Conservation (phyloP, 306 rosid species). For the Cucumis sativus region DNA sequence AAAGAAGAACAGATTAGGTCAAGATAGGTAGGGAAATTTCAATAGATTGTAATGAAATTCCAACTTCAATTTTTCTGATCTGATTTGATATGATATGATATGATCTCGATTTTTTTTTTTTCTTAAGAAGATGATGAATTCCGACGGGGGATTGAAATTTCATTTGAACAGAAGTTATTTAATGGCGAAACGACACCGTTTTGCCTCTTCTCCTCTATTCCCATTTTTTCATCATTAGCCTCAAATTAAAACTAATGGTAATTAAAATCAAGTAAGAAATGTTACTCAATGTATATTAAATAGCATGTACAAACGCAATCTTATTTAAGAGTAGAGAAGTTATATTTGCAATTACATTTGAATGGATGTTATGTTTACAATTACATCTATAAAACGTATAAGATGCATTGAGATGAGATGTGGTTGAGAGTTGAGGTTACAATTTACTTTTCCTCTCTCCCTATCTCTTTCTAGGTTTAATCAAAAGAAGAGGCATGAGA, state of each 20-base stretch:
- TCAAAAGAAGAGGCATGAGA: no score
- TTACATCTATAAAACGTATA: not conserved
- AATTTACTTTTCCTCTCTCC: no score
- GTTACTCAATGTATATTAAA: not conserved
- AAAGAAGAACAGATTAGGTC: conserved; percentile 46
- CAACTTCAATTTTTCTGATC: not conserved
- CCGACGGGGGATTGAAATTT: not conserved
- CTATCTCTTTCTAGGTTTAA: no score
- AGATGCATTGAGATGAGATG: no score
- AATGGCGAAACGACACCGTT: not conserved
- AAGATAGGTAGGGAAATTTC: conserved; percentile 4
- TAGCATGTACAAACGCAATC: not conserved
- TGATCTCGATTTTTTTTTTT: not conserved
- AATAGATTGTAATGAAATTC: not conserved
- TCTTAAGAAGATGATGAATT: not conserved
- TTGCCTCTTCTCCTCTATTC: not conserved
- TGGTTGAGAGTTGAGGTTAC: no score
- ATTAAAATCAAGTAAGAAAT: not conserved
- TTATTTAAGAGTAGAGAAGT: not conserved
- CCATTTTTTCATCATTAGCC: not conserved
- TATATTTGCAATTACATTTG: not conserved
- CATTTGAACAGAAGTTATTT: not conserved
- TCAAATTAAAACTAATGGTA: not conserved
- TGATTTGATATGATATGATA: not conserved
- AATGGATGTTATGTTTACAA: not conserved